A percentile compares a stretch with the other conserved stretches of the same genome.
Evolutionary conservation across 495 filamentous ascomycete genomes (phyloP).

Genomic region (Penicillium canariense): DNA sequence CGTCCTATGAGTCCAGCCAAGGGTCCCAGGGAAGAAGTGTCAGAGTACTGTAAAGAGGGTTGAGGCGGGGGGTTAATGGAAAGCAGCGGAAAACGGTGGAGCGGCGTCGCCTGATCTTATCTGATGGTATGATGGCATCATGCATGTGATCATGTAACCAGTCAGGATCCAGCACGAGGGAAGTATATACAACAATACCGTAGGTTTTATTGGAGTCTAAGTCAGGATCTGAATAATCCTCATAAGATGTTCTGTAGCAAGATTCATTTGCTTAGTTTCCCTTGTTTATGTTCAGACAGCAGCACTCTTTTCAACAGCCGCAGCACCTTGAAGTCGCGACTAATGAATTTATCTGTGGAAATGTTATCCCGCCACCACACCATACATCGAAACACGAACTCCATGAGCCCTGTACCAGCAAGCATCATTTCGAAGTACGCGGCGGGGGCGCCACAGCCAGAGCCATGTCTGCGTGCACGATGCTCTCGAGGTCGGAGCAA

Average conservation of each 20-base stretch:
- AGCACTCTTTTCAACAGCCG: too few species aligned
- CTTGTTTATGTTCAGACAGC: too few species aligned
- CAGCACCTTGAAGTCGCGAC: too few species aligned
- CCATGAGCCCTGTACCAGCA: neutral
- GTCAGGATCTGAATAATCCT: too few species aligned
- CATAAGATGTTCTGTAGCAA: too few species aligned
- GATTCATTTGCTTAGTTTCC: too few species aligned
- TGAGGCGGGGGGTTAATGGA: neutral
- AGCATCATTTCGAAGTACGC: neutral
- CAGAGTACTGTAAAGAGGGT: neutral
- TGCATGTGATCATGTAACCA: too few species aligned
- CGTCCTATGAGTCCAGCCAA: neutral
- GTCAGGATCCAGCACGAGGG: too few species aligned
- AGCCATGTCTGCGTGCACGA: too few species aligned
- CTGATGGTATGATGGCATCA: constrained; percentile 6
- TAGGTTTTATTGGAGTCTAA: too few species aligned
- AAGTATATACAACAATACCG: too few species aligned
- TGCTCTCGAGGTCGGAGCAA: neutral
- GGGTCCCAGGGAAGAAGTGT: neutral
- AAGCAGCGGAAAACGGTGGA: constrained; percentile 16
- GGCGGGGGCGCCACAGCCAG: neutral
- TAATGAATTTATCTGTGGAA: too few species aligned
- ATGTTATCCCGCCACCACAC: neutral
- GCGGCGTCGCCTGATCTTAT: constrained; percentile 20
- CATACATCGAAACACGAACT: neutral